A percentile compares a stretch with the other conserved stretches of the same genome.
These are phyloP conservation scores for Starmerella roubikii DNA, from an alignment of 805 yeast species.

Conservation along the genomic window DNA sequence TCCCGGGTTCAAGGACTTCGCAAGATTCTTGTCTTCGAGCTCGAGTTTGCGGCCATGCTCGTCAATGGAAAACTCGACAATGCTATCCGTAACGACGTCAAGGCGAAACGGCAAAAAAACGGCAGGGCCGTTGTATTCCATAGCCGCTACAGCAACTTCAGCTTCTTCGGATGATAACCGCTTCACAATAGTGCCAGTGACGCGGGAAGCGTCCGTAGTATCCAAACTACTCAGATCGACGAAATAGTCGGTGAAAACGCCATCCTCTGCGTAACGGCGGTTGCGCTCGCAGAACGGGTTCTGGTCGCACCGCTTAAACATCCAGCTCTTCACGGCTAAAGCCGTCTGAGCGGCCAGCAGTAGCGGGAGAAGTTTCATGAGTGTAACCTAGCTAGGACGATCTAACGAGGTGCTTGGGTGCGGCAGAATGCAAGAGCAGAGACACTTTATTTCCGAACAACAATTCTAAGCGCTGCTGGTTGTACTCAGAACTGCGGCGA, in stretches of 20 bases:
- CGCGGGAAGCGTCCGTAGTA: slow-evolving; percentile 1
- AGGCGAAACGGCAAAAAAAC: slow-evolving; percentile 44
- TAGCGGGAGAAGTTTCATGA: too few relatives aligned
- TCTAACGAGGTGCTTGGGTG: too few relatives aligned
- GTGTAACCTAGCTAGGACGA: too few relatives aligned
- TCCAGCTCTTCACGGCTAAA: slow-evolving; percentile 20
- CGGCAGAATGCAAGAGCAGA: too few relatives aligned
- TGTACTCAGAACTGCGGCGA: too few relatives aligned
- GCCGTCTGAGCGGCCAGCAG: too few relatives aligned
- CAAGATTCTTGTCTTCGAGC: slow-evolving; percentile 6
- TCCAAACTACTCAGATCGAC: slow-evolving; percentile 17
- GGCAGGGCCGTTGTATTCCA: slow-evolving; percentile 19
- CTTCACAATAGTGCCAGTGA: slow-evolving; percentile 12
- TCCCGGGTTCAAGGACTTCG: slow-evolving; percentile 5
- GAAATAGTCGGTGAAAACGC: slow-evolving; percentile 29
- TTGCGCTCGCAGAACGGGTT: slow-evolving; percentile 79
- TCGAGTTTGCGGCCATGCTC: slow-evolving; percentile 36
- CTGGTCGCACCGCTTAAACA: slow-evolving; percentile 65
- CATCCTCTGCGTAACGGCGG: slow-evolving; percentile 38
- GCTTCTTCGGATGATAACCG: slow-evolving; percentile 3
- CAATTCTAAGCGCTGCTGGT: too few relatives aligned
- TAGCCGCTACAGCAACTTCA: slow-evolving; percentile 4
- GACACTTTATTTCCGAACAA: too few relatives aligned
- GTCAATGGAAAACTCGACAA: slow-evolving; percentile 51
- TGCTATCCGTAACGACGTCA: slow-evolving; percentile 44